Evolutionary conservation across 2,329 filamentous ascomycete species (phyloP).

Genomic region (Venturia carpophila): DNA sequence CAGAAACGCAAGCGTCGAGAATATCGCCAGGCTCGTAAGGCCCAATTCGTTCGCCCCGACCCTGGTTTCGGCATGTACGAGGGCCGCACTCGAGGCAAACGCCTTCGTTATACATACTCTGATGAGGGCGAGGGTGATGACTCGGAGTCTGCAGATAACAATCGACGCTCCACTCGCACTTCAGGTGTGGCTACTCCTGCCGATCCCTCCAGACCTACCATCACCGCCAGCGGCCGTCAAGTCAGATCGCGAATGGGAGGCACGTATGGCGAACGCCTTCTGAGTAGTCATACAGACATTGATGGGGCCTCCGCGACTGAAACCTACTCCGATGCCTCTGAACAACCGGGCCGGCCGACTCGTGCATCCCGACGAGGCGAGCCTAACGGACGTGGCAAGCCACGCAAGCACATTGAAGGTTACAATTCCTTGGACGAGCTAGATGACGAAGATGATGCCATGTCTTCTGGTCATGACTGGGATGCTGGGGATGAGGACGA

Average conservation of each 20-base stretch:
- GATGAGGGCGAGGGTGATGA: conserved; percentile 70
- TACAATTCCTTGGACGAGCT: conserved; percentile 56
- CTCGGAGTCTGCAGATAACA: conserved; percentile 47
- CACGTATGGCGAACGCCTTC: conserved; percentile 54
- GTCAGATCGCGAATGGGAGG: conserved; percentile 59
- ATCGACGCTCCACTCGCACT: conserved; percentile 48
- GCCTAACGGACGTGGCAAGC: conserved; percentile 32
- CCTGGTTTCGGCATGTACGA: conserved; percentile 91
- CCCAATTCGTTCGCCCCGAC: conserved; percentile 79
- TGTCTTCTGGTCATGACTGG: conserved; percentile 55
- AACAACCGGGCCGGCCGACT: conserved; percentile 37
- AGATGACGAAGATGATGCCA: conserved; percentile 58
- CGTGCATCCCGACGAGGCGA: conserved; percentile 29
- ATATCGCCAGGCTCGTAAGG: conserved; percentile 77
- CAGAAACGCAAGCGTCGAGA: conserved; percentile 90
- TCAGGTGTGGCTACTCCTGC: conserved; percentile 66
- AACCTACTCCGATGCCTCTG: conserved; percentile 33
- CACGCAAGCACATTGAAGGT: conserved; percentile 42
- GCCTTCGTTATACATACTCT: conserved; percentile 92
- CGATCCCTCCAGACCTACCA: conserved; percentile 55
- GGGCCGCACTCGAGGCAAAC: conserved; percentile 89
- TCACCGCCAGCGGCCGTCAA: conserved; percentile 82
- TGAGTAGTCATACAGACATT: conserved; percentile 43
- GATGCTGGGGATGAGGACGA: conserved; percentile 66
- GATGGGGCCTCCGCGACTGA: conserved; percentile 38